Percentiles rank a stretch among this genome's conserved stretches.
These are phyloP conservation scores for Pulicaria dysenterica DNA, from an alignment of 129 eudicot species.

Conservation along the genomic window DNA sequence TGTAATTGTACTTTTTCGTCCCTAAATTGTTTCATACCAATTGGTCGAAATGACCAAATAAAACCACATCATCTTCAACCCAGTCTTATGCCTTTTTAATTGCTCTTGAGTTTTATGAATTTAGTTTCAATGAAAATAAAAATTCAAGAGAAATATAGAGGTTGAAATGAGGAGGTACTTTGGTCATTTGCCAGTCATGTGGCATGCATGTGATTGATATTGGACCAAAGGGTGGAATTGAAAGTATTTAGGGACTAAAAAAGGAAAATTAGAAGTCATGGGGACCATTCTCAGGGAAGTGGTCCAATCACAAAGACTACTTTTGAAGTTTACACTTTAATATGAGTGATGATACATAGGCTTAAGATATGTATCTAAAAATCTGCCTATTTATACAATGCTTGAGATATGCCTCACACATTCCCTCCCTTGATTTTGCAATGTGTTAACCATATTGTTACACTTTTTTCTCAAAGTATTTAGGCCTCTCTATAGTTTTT, in stretches of 20 bases:
- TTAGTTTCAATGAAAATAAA: not conserved
- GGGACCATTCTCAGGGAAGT: not conserved
- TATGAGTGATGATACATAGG: not conserved
- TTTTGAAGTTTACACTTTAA: not conserved
- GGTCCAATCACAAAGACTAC: not conserved
- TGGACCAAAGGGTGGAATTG: slow-evolving; percentile 3
- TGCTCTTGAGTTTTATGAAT: not conserved
- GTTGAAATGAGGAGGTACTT: not conserved
- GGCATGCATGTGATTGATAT: not conserved
- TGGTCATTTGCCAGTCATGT: not conserved
- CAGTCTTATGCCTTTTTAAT: not conserved
- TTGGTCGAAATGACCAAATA: not conserved
- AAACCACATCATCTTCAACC: not conserved
- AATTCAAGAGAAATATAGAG: not conserved
- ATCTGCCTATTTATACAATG: too few relatives aligned
- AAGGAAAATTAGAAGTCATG: not conserved
- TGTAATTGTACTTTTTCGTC: not conserved
- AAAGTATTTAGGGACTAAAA: not conserved
- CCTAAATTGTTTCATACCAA: not conserved
- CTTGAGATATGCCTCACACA: too few relatives aligned
- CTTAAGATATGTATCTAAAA: too few relatives aligned
- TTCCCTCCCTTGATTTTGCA: too few relatives aligned
- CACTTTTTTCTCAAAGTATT: too few relatives aligned
- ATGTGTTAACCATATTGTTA: too few relatives aligned
- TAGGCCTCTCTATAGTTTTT: too few relatives aligned